These are phyloP conservation scores for Bretschneidera sinensis DNA, from an alignment of 345 rosid species.

Conservation along the genomic window DNA sequence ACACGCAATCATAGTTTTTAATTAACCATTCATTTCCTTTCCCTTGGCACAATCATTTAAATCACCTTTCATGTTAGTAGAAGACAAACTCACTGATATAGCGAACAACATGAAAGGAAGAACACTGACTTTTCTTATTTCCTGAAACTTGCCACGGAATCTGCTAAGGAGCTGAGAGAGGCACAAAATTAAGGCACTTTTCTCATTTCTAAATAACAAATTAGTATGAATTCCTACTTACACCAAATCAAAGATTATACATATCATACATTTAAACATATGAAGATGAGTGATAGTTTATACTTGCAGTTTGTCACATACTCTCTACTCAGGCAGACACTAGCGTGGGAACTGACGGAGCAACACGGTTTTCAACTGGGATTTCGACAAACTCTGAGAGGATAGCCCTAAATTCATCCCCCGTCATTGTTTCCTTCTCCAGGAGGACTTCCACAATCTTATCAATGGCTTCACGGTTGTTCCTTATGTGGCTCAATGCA, in stretches of 20 bases:
- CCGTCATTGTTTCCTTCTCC: slow-evolving; percentile 85
- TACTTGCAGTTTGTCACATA: neutral
- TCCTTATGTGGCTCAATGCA: slow-evolving; percentile 70
- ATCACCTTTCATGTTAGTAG: too few species aligned
- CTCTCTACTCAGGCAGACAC: slow-evolving; percentile 47
- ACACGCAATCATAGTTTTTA: too few species aligned
- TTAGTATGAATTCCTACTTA: neutral
- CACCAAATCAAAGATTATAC: slow-evolving; percentile 7
- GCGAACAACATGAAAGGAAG: too few species aligned
- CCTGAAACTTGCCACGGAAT: too few species aligned
- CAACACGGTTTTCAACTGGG: slow-evolving; percentile 68
- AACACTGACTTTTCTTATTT: too few species aligned
- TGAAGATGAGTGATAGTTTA: neutral
- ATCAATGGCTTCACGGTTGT: slow-evolving; percentile 96
- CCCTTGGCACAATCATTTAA: too few species aligned
- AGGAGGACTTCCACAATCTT: slow-evolving; percentile 90
- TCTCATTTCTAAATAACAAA: neutral
- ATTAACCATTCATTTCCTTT: too few species aligned
- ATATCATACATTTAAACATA: slow-evolving; percentile 13
- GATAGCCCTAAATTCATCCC: slow-evolving; percentile 92
- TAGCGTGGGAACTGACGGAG: slow-evolving; percentile 49
- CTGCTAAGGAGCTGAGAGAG: too few species aligned
- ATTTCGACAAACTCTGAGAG: slow-evolving; percentile 89
- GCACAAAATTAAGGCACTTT: too few species aligned
- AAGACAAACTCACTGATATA: too few species aligned